Evolutionary conservation across 2,329 filamentous ascomycete genomes (phyloP).

Genomic region (Alternaria hordeiaustralica): DNA sequence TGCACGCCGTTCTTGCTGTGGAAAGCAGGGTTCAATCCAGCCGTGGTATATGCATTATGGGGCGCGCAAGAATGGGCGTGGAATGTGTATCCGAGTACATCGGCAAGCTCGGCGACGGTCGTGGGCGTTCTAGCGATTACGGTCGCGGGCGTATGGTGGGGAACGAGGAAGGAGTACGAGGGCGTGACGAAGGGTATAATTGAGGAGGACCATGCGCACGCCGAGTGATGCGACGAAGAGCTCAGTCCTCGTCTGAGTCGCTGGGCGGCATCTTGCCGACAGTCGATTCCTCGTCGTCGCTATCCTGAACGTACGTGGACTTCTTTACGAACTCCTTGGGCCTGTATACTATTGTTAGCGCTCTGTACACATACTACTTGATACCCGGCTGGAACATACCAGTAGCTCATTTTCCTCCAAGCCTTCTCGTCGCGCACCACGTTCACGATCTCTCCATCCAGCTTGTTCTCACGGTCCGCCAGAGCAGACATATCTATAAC

Average conservation of each 20-base stretch:
- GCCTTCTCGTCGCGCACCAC: conserved; percentile 88
- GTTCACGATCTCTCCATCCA: conserved; percentile 89
- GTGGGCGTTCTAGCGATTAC: conserved; percentile 74
- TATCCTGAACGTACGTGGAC: conserved; percentile 64
- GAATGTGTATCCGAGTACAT: conserved; percentile 89
- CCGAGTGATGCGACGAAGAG: conserved; percentile 28
- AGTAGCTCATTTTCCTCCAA: conserved; percentile 90
- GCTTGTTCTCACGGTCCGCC: conserved; percentile 74
- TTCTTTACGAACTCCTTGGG: conserved; percentile 78
- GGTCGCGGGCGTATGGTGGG: conserved; percentile 68
- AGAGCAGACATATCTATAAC: conserved; percentile 74
- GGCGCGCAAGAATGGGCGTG: conserved; percentile 86
- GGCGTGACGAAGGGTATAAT: conserved; percentile 40
- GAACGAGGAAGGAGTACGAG: conserved; percentile 56
- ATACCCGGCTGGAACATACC: conserved; percentile 56
- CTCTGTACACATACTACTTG: conserved; percentile 13
- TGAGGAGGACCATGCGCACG: conserved; percentile 39
- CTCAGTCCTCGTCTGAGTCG: conserved; percentile 71
- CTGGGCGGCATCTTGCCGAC: conserved; percentile 86
- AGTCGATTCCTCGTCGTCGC: conserved; percentile 77
- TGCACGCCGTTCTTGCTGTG: conserved; percentile 86
- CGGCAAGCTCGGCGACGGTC: conserved; percentile 68
- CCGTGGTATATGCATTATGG: conserved; percentile 74
- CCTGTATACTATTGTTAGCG: conserved; percentile 59
- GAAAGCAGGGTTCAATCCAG: conserved; percentile 72